phyloP scores from a whole-genome alignment of 805 yeast genomes.

The Metschnikowia colocasiae region DNA sequence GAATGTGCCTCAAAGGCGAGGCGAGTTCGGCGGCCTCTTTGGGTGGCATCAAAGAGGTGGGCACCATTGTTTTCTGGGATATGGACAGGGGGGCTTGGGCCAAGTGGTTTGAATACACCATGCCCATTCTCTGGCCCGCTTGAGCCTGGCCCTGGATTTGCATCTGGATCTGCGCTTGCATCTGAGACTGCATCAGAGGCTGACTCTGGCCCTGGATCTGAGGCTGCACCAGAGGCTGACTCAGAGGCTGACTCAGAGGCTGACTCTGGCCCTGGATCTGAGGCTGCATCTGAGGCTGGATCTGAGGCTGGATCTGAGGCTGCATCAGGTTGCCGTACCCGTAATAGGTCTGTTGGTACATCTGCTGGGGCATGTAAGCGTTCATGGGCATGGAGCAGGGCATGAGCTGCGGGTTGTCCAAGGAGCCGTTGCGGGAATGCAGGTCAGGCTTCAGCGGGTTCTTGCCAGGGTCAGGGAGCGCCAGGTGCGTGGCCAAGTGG shows the following conservation, averaged over 20 bases:
- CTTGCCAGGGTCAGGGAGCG: conserved; percentile 42
- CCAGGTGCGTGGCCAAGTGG: conserved; percentile 60
- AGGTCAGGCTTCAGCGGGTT: not conserved
- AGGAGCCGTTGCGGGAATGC: not conserved
- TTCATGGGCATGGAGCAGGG: not conserved
- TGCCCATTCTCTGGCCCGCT: not conserved
- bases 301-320: not conserved
- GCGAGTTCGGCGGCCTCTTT: conserved; percentile 41
- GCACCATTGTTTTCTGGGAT: not conserved
- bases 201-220: not conserved
- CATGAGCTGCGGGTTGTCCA: conserved; percentile 1
- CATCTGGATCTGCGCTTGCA: conserved; percentile 5
- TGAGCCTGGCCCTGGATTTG: too few relatives aligned
- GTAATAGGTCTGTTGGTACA: conserved; percentile 4
- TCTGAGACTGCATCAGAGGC: too few relatives aligned
- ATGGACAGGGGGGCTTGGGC: not conserved
- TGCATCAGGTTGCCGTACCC: not conserved
- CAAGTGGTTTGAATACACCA: not conserved
- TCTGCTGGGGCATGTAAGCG: not conserved
- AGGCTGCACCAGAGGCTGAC: conserved; percentile 3
- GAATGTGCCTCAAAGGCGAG: conserved; percentile 30
- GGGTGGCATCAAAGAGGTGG: conserved; percentile 8
- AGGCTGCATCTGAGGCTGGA: conserved; percentile 2
- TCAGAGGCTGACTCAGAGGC: too few relatives aligned
- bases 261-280: conserved; percentile 5